Percentiles rank a stretch among this genome's conserved stretches.
Conservation (phyloP, 768 basidiomycete species). For the Fomitopsis serialis region DNA sequence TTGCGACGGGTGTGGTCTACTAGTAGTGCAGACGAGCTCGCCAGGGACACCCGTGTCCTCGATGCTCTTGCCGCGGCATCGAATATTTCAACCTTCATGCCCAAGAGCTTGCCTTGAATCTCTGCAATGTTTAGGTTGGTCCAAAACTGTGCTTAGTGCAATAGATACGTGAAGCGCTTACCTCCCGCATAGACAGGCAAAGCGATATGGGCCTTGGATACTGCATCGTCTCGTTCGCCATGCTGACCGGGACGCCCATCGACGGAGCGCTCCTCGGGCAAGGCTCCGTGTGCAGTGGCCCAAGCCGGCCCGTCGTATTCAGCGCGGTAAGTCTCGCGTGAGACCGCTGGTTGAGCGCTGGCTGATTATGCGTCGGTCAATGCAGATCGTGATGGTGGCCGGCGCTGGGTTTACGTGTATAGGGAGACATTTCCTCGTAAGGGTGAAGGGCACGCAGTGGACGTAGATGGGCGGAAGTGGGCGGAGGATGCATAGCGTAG, state of each 20-base stretch:
- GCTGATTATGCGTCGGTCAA: neutral
- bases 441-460: constrained; percentile 5
- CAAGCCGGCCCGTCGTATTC: constrained; percentile 16
- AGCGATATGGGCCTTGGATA: constrained; percentile 21
- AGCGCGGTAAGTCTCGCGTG: constrained; percentile 12
- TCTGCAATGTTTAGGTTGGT: constrained; percentile 32
- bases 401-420: neutral
- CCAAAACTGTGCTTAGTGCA: neutral
- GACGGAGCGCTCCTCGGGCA: constrained; percentile 16
- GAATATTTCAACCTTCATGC: constrained; percentile 68
- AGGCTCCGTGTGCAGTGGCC: constrained; percentile 7
- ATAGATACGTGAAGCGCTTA: constrained; percentile 22
- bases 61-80: constrained; percentile 38
- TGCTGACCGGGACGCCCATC: constrained; percentile 22
- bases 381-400: neutral
- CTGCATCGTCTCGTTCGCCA: constrained; percentile 10
- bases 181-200: constrained; percentile 62
- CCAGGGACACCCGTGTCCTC: constrained; percentile 56
- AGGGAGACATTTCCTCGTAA: neutral
- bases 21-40: constrained; percentile 64
- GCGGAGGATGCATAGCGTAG: neutral
- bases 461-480: neutral
- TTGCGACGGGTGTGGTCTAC: constrained; percentile 59
- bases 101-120: constrained; percentile 75
- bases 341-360: neutral